Percentiles rank a stretch among this genome's conserved stretches.
phyloP scores from a whole-genome alignment of 2,329 filamentous ascomycete genomes.

The Nigrograna mackinnonii region DNA sequence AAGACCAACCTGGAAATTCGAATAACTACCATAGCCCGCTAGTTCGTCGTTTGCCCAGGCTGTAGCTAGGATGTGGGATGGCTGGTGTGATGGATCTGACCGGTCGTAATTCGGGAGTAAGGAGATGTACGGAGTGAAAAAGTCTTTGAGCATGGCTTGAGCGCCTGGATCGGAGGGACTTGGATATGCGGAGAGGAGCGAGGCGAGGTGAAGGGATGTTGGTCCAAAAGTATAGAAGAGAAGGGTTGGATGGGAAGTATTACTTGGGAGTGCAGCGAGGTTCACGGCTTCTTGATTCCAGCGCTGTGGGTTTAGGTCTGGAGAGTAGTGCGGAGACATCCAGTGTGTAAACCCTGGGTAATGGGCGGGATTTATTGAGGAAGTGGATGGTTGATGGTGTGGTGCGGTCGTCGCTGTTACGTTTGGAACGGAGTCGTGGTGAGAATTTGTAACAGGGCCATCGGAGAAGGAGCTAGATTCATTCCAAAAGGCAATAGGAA shows the following conservation, averaged over 20 bases:
- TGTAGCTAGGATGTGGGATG: conserved; percentile 68
- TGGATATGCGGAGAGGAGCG: conserved; percentile 20
- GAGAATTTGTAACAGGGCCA: conserved; percentile 3
- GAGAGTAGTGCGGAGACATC: conserved; percentile 70
- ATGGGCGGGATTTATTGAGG: conserved; percentile 28
- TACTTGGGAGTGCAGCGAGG: conserved; percentile 65
- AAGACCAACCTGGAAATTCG: conserved; percentile 80
- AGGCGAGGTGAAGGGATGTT: conserved; percentile 35
- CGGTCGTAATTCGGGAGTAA: conserved; percentile 69
- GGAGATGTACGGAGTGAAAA: conserved; percentile 79
- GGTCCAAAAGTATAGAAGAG: conserved; percentile 79
- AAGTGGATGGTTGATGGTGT: conserved; percentile 29
- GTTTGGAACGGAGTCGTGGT: conserved; percentile 32
- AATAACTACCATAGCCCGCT: conserved; percentile 81
- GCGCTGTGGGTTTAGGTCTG: conserved; percentile 60
- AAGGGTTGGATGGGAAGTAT: conserved; percentile 73
- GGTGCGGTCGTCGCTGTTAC: conserved; percentile 41
- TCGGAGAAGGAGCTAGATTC: conserved; percentile 4
- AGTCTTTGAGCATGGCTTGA: conserved; percentile 61
- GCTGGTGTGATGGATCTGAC: conserved; percentile 60
- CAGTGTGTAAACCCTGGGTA: conserved; percentile 75
- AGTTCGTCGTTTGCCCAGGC: conserved; percentile 78
- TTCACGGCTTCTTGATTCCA: conserved; percentile 82
- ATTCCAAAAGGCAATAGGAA: conserved; percentile 77
- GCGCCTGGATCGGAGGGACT: conserved; percentile 43